Base-by-base conservation (phyloP, 148 eudicot species). In the Camellia granthamiana region DNA sequence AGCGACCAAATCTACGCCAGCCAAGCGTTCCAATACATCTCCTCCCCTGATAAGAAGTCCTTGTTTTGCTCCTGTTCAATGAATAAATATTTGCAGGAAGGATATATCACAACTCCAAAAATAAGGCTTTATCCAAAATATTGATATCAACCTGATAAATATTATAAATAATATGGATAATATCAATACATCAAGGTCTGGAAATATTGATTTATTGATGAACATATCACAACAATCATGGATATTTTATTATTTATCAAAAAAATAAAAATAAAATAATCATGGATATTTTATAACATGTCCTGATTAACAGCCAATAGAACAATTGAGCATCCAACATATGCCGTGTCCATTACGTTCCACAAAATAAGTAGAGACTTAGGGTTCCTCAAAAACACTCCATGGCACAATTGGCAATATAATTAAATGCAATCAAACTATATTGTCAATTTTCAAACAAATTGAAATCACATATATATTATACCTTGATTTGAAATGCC, bases 31-130 rank as follows among this genome's bases (percentile, higher is more conserved):
- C 86, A 95, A 80, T 78, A 91, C 97, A 92, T 92, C 97, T 75
- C 97, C 99, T 82, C 99, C 99, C 86, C 99, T 92, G 72, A 95
- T 88, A 74, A 95, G 91, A 81, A 95, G 95, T 68, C 99, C 99
- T 77, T 91, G 91, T 84, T 92, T 95, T 72, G 99, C 99, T 86
- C 97, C 99, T 95, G 84, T 62, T 74, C 81, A 74, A 77, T 59
- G 64, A 61, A 46, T 8, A 71, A 70, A 79, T 18, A 44, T 21
- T 62, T 52, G 9, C 30, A 9, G 71, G 15, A 41, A 70, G 66
- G 11, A 63, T 21, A 67, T 11, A 58, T 19, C 11, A 15, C 55
- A 13, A 30, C 51, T 3, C 42, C 6, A 38, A 59, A 80, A 3
- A 75, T 74, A 19, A 30, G 47, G 61, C 19, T 76, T 2, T 5